Percentiles rank a stretch among this genome's conserved stretches.
Evolutionary conservation across 2,329 filamentous ascomycete genomes (phyloP).

Genomic region (Colletotrichum siamense): DNA sequence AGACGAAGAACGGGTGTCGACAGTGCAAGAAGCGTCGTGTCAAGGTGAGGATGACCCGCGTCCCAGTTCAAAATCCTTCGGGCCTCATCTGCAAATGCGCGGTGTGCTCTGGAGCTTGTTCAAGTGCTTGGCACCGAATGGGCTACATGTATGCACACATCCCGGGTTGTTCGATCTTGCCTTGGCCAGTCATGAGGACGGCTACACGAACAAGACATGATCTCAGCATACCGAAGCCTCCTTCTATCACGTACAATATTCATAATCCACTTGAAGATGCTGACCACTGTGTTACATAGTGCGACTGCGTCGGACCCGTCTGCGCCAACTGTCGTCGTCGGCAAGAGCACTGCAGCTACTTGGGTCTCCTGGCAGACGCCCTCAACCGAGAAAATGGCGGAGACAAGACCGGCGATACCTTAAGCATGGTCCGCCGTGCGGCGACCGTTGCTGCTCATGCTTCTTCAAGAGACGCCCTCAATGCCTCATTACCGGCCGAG

Average conservation of each 20-base stretch:
- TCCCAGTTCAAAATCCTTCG: background rate
- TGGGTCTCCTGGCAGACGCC: conserved; percentile 17
- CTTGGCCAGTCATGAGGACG: background rate
- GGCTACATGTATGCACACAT: background rate
- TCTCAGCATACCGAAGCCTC: background rate
- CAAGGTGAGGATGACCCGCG: conserved; percentile 8
- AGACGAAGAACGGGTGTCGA: conserved; percentile 22
- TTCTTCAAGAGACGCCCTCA: conserved; percentile 16
- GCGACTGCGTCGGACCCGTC: conserved; percentile 21
- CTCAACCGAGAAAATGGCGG: conserved; percentile 20
- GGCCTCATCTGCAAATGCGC: background rate
- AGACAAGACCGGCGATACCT: background rate
- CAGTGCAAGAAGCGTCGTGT: conserved; percentile 23
- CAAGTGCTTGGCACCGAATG: background rate
- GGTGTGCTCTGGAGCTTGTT: background rate
- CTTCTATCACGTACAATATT: background rate
- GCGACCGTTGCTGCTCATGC: conserved; percentile 20
- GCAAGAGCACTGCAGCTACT: conserved; percentile 23
- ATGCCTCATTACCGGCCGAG: conserved; percentile 16
- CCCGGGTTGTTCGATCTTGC: background rate
- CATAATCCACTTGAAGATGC: background rate
- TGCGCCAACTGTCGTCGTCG: conserved; percentile 21
- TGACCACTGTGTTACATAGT: background rate
- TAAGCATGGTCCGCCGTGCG: conserved; percentile 18
- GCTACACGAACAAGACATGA: background rate